Conservation (phyloP, 202 grass and related monocot species). For the Setaria viridis region DNA sequence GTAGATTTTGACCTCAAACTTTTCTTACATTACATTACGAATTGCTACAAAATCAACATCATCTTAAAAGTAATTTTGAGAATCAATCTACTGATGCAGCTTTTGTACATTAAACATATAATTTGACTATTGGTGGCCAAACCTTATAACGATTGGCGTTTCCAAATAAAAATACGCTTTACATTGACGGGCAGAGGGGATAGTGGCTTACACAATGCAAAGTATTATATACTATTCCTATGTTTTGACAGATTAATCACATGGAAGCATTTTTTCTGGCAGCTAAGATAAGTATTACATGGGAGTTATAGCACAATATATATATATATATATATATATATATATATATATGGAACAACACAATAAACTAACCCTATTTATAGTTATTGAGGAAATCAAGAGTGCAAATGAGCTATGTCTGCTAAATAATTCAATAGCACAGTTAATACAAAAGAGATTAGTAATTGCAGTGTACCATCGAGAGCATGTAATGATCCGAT, state of each 20-base stretch:
- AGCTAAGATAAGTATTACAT: slow-evolving; percentile 14
- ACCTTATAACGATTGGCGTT: too few species aligned
- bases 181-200: too few species aligned
- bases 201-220: too few species aligned
- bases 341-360: not conserved
- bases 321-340: not conserved
- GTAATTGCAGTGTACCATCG: not conserved
- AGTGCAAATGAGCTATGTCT: not conserved
- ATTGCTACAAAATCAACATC: not conserved
- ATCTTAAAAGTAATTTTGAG: not conserved
- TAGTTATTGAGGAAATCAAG: slow-evolving; percentile 12
- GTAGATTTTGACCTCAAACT: too few species aligned
- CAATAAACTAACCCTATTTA: not conserved
- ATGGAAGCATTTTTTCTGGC: not conserved
- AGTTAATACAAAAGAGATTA: not conserved
- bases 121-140: not conserved
- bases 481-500: not conserved
- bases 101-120: not conserved
- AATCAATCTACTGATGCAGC: slow-evolving; percentile 7
- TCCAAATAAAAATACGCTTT: too few species aligned
- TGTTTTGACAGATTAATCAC: not conserved
- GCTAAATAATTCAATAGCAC: too few species aligned
- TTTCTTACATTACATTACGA: too few species aligned
- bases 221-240: not conserved
- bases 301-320: not conserved